phyloP scores from a whole-genome alignment of 129 eudicot species.

The Tanacetum coccineum region DNA sequence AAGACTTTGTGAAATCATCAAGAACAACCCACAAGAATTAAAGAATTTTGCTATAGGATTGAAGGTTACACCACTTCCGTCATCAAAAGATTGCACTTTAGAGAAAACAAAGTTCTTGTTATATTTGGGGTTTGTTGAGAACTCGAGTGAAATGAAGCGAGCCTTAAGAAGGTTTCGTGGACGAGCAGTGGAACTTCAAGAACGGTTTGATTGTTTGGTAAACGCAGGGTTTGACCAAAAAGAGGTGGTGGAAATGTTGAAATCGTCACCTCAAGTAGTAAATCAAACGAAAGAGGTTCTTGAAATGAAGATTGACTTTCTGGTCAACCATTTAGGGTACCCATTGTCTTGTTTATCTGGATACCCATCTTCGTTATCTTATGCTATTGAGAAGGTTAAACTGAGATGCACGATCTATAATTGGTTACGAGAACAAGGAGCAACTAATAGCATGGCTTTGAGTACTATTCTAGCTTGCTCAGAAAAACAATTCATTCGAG shows the following conservation, averaged over 20 bases:
- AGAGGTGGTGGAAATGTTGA: slow-evolving; percentile 57
- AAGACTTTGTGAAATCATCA: slow-evolving; percentile 52
- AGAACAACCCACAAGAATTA: slow-evolving; percentile 51
- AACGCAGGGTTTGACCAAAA: slow-evolving; percentile 49
- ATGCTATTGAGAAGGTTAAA: slow-evolving; percentile 57
- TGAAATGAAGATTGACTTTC: slow-evolving; percentile 49
- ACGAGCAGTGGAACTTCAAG: slow-evolving; percentile 65
- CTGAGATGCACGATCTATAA: slow-evolving; percentile 58
- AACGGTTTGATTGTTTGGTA: slow-evolving; percentile 74
- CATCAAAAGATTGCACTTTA: slow-evolving; percentile 20
- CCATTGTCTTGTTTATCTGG: slow-evolving; percentile 39
- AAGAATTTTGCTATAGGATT: slow-evolving; percentile 50
- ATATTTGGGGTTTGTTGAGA: slow-evolving; percentile 54
- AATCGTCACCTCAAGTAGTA: slow-evolving; percentile 60
- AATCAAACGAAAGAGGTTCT: slow-evolving; percentile 54
- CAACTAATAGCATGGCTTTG: slow-evolving; percentile 39
- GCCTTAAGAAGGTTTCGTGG: slow-evolving; percentile 70
- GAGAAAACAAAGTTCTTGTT: slow-evolving; percentile 53
- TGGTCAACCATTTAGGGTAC: slow-evolving; percentile 59
- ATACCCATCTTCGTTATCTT: slow-evolving; percentile 53
- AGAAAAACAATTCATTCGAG: slow-evolving; percentile 42
- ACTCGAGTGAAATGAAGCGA: slow-evolving; percentile 55
- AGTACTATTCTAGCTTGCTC: slow-evolving; percentile 61
- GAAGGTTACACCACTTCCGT: slow-evolving; percentile 34
- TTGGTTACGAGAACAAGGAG: slow-evolving; percentile 58